These are phyloP conservation scores for Rhizophora apiculata DNA, from an alignment of 345 rosid genomes.

Conservation along the genomic window DNA sequence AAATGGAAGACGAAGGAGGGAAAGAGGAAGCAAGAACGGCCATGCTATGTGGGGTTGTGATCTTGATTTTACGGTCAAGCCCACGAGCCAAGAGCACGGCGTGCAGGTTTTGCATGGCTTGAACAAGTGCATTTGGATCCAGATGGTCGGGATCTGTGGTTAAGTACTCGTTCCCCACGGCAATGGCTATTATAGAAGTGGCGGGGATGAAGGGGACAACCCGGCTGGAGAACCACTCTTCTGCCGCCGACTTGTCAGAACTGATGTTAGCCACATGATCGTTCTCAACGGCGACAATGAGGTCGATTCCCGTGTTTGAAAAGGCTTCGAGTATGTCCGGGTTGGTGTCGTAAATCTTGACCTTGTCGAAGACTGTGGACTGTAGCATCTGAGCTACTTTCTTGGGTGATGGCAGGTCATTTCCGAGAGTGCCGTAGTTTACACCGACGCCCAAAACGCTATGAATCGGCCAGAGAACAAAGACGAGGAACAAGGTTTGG, in stretches of 20 bases:
- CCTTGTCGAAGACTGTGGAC: constrained; percentile 62
- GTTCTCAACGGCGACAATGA: constrained; percentile 58
- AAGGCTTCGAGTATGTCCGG: constrained; percentile 63
- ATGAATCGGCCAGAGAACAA: constrained; percentile 8
- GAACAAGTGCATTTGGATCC: constrained; percentile 41
- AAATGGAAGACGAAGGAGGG: constrained; percentile 59
- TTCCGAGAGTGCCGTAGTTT: constrained; percentile 65
- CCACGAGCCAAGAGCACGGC: constrained; percentile 42
- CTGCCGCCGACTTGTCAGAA: constrained; percentile 41
- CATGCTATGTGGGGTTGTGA: constrained; percentile 65
- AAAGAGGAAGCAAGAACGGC: constrained; percentile 55
- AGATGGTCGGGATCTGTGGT: constrained; percentile 40
- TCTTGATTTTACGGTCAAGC: constrained; percentile 61
- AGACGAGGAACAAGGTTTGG: constrained; percentile 8
- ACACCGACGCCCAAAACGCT: constrained; percentile 41
- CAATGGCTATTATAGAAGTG: constrained; percentile 50
- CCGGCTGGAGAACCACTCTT: constrained; percentile 48
- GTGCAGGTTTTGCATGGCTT: constrained; percentile 59
- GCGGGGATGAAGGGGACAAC: constrained; percentile 56
- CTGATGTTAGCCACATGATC: constrained; percentile 44
- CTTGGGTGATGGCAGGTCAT: constrained; percentile 60
- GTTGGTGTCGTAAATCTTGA: constrained; percentile 62
- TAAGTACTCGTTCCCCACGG: constrained; percentile 59
- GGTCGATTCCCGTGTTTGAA: constrained; percentile 63
- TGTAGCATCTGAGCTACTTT: constrained; percentile 62